Evolutionary conservation across 768 basidiomycete species (phyloP), one percentile per base, ranked within the genome.

Genomic region (Auriculariales sp.): DNA sequence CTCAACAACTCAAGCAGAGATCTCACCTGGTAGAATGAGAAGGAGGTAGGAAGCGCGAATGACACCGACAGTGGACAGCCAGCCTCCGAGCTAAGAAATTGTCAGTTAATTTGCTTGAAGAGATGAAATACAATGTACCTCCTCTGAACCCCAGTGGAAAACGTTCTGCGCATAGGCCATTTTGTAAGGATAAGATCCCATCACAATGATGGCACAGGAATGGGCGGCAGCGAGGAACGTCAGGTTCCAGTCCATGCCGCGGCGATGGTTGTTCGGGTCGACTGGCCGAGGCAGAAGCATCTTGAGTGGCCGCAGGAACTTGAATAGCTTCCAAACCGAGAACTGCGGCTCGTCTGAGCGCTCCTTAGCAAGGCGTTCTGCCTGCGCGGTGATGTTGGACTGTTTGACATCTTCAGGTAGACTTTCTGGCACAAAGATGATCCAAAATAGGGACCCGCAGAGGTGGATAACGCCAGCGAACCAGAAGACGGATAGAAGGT

Each of bases 341-440:
- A 70, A 65, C n/a, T n/a, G 54, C 56, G 54, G 39, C 47, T 56
- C 12, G 22, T 19, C 31, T 32, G 7, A 7, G 31, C 31, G n/a
- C 31, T 32, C 31, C 15, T 32, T 7, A 19, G 7, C 7, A 19
- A 36, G 22, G 49, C 49, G 2, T 54, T 52, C 47, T 47, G 54
- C 32, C 49, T 54, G 33, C 52, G 60, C 57, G 34, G 56, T 49
- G 50, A 55, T 53, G 49, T 7, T 24, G 15, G n/a, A n/a, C 39
- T 44, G 14, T 6, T 19, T 19, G 39, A 44, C 39, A 12, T 44
- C 39, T 19, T 62, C 58, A 9, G 81, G 74, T 1, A 91, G 70
- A 0, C 88, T 87, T 62, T 95, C 90, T 0, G 91, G 91, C 45
- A 93, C 58, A 53, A 87, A 25, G 51, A 81, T 63, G 62, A 77